Evolutionary conservation across 2,329 filamentous ascomycete genomes (phyloP), one percentile per base, ranked within the genome.

Genomic region (Aureobasidium sp.): DNA sequence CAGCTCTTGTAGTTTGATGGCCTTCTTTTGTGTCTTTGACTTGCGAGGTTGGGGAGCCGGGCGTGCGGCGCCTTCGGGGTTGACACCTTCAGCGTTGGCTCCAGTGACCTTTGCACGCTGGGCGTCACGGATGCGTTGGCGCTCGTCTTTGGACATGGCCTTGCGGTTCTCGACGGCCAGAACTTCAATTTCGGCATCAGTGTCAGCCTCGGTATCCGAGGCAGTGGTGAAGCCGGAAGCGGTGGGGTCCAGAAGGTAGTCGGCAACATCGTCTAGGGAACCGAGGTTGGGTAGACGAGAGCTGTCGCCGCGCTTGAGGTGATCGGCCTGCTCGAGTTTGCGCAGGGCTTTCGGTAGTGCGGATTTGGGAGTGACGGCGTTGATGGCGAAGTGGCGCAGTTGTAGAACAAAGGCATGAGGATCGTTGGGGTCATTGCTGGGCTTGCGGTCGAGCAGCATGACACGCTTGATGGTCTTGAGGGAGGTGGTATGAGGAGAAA

Each of bases 141-240:
- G 68, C 57, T 83, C 79, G 39, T 78, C 76, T 67, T 79, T 79
- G 59, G 79, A 74, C 80, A 85, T 75, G 0, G 90, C 83, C 69
- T 83, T 88, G 67, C 84, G 81, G 1, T 86, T 78, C 61, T 85
- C 77, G 62, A 79, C 66, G 67, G 78, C 77, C 80, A 83, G 73
- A 27, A 99, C 85, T 72, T 99, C 94, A 10, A 99, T 90, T 75
- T 99, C 94, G 45, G 91, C 92, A 70, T 99, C 94, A 0, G 93
- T 97, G 65, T 97, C 94, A 27, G 89, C 79, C 72, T 99, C 94
- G 44, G 90, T 96, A 61, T 95, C 94, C 66, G 90, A 96, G 62
- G 94, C 93, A 5, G 90, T 94, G 68, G 92, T 89, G 75, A 97
- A 99, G 3, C 93, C 91, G 25, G 84, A 83, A 44, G 90, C 90